phyloP scores from a whole-genome alignment of 2,329 filamentous ascomycete genomes.

The Neopestalotiopsis rosae region DNA sequence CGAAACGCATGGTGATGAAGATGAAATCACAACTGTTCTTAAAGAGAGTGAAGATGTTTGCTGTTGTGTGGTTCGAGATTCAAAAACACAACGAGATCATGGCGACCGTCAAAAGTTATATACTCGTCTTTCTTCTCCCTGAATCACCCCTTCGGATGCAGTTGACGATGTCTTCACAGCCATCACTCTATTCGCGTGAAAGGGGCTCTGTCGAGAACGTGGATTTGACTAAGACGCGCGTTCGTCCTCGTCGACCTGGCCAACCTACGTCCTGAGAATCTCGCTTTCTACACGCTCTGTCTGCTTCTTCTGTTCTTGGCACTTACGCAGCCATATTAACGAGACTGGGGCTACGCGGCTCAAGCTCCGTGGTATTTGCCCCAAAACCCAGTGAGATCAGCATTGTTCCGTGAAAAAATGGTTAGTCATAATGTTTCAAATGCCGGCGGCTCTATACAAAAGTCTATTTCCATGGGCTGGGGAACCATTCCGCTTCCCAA shows the following conservation, averaged over 20 bases:
- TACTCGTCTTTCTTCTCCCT: background rate
- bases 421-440: background rate
- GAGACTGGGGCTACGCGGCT: background rate
- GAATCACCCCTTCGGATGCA: background rate
- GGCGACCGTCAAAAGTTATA: background rate
- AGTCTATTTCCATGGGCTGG: background rate
- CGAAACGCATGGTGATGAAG: conserved; percentile 2
- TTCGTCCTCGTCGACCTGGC: background rate
- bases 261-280: background rate
- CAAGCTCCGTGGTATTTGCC: background rate
- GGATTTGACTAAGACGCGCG: background rate
- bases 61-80: background rate
- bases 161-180: background rate
- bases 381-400: background rate
- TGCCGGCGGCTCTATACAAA: background rate
- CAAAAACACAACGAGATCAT: background rate
- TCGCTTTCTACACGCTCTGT: background rate
- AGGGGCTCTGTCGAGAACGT: background rate
- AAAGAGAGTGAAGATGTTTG: background rate
- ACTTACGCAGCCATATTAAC: background rate
- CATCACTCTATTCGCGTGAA: background rate
- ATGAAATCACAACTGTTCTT: background rate
- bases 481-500: too few relatives aligned
- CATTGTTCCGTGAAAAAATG: background rate
- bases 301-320: background rate